Conservation (phyloP, 1,139 yeast species). For the Pichia sp. region DNA sequence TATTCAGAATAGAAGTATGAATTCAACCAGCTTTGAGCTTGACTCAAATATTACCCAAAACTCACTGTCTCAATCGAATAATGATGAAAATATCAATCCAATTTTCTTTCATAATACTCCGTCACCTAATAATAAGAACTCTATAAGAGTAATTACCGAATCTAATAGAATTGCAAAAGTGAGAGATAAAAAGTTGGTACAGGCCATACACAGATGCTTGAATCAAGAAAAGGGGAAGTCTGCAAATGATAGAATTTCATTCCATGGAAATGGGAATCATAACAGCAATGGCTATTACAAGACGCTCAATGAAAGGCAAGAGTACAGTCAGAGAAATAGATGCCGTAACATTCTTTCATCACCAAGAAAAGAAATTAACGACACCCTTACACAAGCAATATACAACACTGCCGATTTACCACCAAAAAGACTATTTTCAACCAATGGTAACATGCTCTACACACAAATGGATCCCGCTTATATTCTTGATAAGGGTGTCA, state of each 20-base stretch:
- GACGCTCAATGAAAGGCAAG: constrained; percentile 7
- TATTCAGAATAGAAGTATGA: constrained; percentile 5
- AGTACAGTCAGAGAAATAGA: not conserved
- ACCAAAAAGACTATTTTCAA: not conserved
- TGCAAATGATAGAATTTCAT: constrained; percentile 1
- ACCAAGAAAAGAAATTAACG: constrained; percentile 6
- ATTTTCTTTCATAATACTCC: constrained; percentile 10
- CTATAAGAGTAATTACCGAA: constrained; percentile 8
- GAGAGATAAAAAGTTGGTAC: constrained; percentile 9
- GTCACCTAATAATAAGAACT: constrained; percentile 8
- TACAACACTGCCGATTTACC: not conserved
- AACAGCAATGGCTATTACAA: not conserved
- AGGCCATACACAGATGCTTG: constrained; percentile 9
- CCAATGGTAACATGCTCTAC: too few species aligned
- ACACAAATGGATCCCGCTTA: too few species aligned
- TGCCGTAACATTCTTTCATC: constrained; percentile 2
- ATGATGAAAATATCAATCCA: constrained; percentile 9
- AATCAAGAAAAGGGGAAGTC: not conserved
- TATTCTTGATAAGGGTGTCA: too few species aligned
- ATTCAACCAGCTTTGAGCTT: constrained; percentile 9
- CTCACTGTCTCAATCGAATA: constrained; percentile 1
- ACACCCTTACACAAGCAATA: constrained; percentile 2
- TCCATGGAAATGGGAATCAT: not conserved
- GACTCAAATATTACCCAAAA: constrained; percentile 6
- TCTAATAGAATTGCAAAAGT: constrained; percentile 10